Evolutionary conservation across 192 early-diverging fungal genomes (phyloP).

Genomic region (Geranomyces variabilis): DNA sequence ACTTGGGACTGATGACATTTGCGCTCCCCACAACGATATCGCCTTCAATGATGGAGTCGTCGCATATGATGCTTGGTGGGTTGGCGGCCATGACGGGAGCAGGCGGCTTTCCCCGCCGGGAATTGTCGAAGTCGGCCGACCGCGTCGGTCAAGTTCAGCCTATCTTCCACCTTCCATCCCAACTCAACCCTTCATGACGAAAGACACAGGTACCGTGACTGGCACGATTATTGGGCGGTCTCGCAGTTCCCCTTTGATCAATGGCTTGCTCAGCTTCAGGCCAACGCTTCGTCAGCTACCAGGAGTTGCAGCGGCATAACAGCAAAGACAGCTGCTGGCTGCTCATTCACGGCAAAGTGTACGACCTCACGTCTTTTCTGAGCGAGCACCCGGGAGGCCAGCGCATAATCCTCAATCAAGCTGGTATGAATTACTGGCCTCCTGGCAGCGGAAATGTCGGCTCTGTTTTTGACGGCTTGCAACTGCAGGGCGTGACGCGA

Average conservation of each 20-base stretch:
- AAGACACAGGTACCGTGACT: too few species aligned
- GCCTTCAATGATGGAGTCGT: not conserved
- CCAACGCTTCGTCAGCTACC: slow-evolving; percentile 3
- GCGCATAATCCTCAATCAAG: slow-evolving; percentile 35
- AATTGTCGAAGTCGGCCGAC: too few species aligned
- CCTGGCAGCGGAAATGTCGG: not conserved
- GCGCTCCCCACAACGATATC: not conserved
- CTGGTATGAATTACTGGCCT: slow-evolving; percentile 52
- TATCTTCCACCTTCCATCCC: too few species aligned
- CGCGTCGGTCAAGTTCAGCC: too few species aligned
- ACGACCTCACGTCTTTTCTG: slow-evolving; percentile 55
- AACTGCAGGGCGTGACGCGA: slow-evolving; percentile 68
- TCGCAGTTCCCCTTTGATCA: too few species aligned
- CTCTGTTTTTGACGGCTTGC: not conserved
- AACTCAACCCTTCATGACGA: too few species aligned
- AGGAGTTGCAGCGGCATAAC: slow-evolving; percentile 48
- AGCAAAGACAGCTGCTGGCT: slow-evolving; percentile 51
- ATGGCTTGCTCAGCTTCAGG: not conserved
- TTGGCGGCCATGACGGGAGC: not conserved
- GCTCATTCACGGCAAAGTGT: slow-evolving; percentile 45
- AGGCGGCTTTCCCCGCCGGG: too few species aligned
- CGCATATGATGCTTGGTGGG: not conserved
- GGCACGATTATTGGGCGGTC: too few species aligned
- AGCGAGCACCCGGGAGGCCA: slow-evolving; percentile 55
- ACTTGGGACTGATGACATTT: slow-evolving; percentile 70